These are phyloP conservation scores for Solanum chacoense DNA, from an alignment of 305 asterid genomes.

Conservation along the genomic window DNA sequence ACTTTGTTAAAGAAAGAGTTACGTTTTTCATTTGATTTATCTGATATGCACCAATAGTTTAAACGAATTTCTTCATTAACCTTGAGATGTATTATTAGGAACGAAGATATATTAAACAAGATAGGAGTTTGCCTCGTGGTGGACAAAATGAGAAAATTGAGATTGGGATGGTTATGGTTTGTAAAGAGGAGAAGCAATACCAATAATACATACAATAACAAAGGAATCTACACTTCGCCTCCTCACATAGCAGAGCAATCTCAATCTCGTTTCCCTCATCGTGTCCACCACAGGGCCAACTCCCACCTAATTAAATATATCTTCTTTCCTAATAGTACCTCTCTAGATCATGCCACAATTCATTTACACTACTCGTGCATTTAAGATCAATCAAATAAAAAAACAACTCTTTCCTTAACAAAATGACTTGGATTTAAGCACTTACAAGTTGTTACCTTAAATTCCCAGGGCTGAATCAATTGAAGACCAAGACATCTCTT, in stretches of 20 bases:
- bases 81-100: not conserved
- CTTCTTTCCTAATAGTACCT: too few relatives aligned
- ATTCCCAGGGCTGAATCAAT: too few relatives aligned
- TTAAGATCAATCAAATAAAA: too few relatives aligned
- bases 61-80: too few relatives aligned
- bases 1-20: not conserved
- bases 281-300: fast-evolving
- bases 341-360: not conserved
- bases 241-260: not conserved
- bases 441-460: not conserved
- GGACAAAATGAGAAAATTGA: not conserved
- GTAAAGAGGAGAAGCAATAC: not conserved
- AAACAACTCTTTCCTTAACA: too few relatives aligned
- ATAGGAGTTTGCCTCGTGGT: not conserved
- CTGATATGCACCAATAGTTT: not conserved
- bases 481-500: not conserved
- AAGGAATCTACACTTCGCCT: not conserved
- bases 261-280: not conserved
- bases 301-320: not conserved
- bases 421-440: too few relatives aligned
- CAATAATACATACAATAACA: too few relatives aligned
- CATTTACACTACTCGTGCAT: not conserved
- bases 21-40: not conserved
- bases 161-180: not conserved
- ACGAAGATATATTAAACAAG: not conserved